Conservation (phyloP, 768 basidiomycete species). For the Termitomyces sp. region DNA sequence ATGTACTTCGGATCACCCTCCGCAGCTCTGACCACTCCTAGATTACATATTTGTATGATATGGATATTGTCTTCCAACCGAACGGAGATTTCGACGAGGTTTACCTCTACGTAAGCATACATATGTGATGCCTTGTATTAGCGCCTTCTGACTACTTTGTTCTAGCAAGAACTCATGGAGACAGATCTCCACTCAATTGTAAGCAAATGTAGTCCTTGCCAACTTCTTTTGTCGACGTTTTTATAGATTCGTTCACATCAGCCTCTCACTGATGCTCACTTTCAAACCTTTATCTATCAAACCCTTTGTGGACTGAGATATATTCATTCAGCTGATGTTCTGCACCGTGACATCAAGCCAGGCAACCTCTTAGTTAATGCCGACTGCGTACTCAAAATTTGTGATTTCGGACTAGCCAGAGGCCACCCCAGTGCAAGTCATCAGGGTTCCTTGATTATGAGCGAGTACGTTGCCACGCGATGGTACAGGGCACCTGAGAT, state of each 20-base stretch:
- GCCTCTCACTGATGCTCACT: conserved; percentile 85
- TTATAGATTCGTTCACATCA: conserved; percentile 77
- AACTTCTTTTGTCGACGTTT: neutral
- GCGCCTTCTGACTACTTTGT: conserved; percentile 1
- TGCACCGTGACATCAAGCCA: conserved; percentile 93
- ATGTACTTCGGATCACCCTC: conserved; percentile 17
- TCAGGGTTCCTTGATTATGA: conserved; percentile 85
- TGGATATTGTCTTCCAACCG: conserved; percentile 94
- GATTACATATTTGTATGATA: conserved; percentile 97
- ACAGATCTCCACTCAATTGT: conserved; percentile 99
- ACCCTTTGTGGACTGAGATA: conserved; percentile 98
- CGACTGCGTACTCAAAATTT: conserved; percentile 97
- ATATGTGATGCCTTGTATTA: neutral
- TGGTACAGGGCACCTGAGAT: conserved; percentile 99
- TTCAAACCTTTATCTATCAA: conserved; percentile 97
- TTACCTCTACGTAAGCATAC: conserved; percentile 73
- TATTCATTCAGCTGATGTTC: conserved; percentile 96
- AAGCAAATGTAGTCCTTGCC: conserved; percentile 18
- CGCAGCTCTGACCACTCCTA: conserved; percentile 26
- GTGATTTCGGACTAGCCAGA: conserved; percentile 95
- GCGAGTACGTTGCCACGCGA: conserved; percentile 97
- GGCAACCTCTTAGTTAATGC: conserved; percentile 96
- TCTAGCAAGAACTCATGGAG: conserved; percentile 98
- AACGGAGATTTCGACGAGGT: conserved; percentile 94
- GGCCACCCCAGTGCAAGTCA: conserved; percentile 89